Evolutionary conservation across 345 rosid genomes (phyloP), one percentile per base, ranked within the genome.

Genomic region (Xanthoceras sorbifolium): DNA sequence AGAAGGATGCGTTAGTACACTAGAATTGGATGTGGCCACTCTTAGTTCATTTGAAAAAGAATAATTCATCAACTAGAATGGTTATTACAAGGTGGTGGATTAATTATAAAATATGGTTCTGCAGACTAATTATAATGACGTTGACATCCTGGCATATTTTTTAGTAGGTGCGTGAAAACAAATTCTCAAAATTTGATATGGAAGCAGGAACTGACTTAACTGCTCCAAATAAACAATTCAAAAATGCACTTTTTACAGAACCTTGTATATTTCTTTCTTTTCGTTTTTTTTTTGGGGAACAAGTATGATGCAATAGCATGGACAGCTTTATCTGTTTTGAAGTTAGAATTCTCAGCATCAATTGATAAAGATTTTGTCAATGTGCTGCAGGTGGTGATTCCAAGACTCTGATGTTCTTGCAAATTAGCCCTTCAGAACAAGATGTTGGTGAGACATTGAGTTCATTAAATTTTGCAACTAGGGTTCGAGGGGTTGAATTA

Each of bases 381-480:
- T 20, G 18, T 71, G 36, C 71, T 76, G 63, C 73, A 86, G 89
- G 87, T 17, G 89, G 86, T 48, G 87, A 82, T 50, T 84, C 87
- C 2, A 86, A 86, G 79, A 82, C 82, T 23, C 38, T 86, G 71
- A 86, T 86, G 87, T 84, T 86, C 66, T 74, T 86, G 32, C 89
- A 86, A 82, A 80, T 86, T 44, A 84, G 86, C 78, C 89, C 87
- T 68, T 80, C 81, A 2, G 84, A 82, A 32, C 79, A 76, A 69
- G 89, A 86, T 60, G 26, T 82, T 14, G 52, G 84, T n/a, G 89
- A 86, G 80, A 84, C 87, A 42, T 50, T 86, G 3, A 82, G 86
- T 80, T 86, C 89, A 3, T 64, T 86, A 68, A 86, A 84, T 78
- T 86, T 86, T 74, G 89, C 89, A 78, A 86, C 83, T 64, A 62